Conservation (phyloP, 768 basidiomycete species). For the Scleroderma citrinum region DNA sequence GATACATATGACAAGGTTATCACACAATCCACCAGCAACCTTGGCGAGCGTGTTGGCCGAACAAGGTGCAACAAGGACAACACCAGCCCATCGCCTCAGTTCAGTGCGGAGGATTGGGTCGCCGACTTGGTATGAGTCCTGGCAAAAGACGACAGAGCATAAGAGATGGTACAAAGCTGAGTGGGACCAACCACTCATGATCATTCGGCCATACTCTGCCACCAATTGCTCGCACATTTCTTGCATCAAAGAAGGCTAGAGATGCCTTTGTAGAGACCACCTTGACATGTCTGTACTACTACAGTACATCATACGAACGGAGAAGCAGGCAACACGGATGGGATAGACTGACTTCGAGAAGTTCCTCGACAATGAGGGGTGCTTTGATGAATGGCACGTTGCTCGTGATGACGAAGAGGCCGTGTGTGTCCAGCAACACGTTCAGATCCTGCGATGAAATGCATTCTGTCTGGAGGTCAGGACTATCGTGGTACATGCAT, state of each 20-base stretch:
- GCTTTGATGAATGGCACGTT: slow-evolving; percentile 94
- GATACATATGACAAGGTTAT: slow-evolving; percentile 70
- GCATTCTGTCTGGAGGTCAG: too few relatives aligned
- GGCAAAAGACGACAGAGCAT: background rate
- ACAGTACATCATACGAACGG: background rate
- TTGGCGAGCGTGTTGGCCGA: slow-evolving; percentile 97
- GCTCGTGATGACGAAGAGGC: slow-evolving; percentile 85
- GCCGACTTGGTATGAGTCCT: slow-evolving; percentile 73
- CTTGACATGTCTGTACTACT: slow-evolving; percentile 65
- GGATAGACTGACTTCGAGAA: slow-evolving; percentile 54
- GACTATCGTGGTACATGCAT: too few relatives aligned
- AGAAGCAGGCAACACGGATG: background rate
- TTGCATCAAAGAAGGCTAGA: slow-evolving; percentile 65
- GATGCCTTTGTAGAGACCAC: slow-evolving; percentile 79
- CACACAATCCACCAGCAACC: slow-evolving; percentile 82
- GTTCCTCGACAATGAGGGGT: slow-evolving; percentile 77
- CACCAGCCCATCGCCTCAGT: slow-evolving; percentile 88
- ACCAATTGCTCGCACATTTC: slow-evolving; percentile 44
- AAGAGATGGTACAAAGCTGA: too few relatives aligned
- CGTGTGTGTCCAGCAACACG: slow-evolving; percentile 33
- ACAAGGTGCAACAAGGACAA: slow-evolving; percentile 92
- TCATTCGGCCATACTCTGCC: slow-evolving; percentile 80
- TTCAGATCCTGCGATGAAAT: slow-evolving; percentile 25
- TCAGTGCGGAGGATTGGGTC: slow-evolving; percentile 97
- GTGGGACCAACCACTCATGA: slow-evolving; percentile 95